phyloP scores from a whole-genome alignment of 1,284 basidiomycete genomes.

The Moesziomyces globuligerus region DNA sequence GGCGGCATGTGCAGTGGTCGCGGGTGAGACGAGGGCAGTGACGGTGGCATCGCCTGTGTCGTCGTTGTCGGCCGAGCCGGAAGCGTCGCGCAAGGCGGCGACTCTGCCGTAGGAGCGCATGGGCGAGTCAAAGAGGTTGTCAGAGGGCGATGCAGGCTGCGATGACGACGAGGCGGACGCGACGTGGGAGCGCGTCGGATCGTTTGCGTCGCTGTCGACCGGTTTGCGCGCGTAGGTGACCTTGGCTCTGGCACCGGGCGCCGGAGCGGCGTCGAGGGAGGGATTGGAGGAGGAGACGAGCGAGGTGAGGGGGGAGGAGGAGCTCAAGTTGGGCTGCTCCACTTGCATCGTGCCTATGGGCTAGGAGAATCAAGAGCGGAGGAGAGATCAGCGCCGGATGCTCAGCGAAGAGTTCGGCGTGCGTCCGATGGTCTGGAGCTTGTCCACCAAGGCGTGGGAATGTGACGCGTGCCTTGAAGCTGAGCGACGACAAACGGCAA shows the following conservation, averaged over 20 bases:
- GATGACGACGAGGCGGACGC: slow-evolving; percentile 24
- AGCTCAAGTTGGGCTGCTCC: slow-evolving; percentile 7
- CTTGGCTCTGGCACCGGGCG: slow-evolving; percentile 21
- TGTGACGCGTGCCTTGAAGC: no score
- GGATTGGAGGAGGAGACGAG: slow-evolving; percentile 38
- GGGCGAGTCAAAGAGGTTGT: slow-evolving; percentile 34
- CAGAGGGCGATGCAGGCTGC: slow-evolving; percentile 25
- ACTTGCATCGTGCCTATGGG: slow-evolving; percentile 25
- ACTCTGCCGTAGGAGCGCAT: slow-evolving; percentile 30
- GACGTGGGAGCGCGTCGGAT: not conserved
- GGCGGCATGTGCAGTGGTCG: slow-evolving; percentile 19
- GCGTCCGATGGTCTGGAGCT: no score
- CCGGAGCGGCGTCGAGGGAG: slow-evolving; percentile 22
- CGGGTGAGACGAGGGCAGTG: slow-evolving; percentile 28
- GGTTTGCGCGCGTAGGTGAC: slow-evolving; percentile 41
- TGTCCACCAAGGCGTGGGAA: no score
- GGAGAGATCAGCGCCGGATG: no score
- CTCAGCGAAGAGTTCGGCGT: no score
- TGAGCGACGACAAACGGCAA: no score
- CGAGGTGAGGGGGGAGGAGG: slow-evolving; percentile 35
- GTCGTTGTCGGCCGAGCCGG: slow-evolving; percentile 2
- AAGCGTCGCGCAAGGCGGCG: not conserved
- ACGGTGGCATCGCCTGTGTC: slow-evolving; percentile 16
- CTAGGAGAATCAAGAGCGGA: not conserved
- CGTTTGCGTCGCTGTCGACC: slow-evolving; percentile 2